These are phyloP conservation scores for Suillus subalutaceus DNA, from an alignment of 768 basidiomycete genomes.

Conservation along the genomic window DNA sequence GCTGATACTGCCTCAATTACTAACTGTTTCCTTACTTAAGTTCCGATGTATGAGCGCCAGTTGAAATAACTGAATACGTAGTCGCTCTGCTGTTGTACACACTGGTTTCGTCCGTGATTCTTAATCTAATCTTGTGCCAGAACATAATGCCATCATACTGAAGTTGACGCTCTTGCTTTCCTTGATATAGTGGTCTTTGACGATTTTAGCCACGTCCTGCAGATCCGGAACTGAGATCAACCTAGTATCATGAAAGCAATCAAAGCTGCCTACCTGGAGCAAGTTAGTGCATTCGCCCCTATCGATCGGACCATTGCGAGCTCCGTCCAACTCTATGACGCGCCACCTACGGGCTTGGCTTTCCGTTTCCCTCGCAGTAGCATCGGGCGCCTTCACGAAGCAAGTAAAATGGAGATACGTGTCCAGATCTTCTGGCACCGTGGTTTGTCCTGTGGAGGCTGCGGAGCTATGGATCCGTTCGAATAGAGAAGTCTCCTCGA, in stretches of 20 bases:
- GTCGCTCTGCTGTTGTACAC: background rate
- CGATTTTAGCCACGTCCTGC: slow-evolving; percentile 50
- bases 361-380: slow-evolving; percentile 23
- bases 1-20: background rate
- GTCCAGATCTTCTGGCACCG: slow-evolving; percentile 61
- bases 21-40: background rate
- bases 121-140: slow-evolving; percentile 20
- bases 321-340: slow-evolving; percentile 85
- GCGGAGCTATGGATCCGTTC: slow-evolving; percentile 74
- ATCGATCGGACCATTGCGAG: slow-evolving; percentile 78
- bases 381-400: slow-evolving; percentile 72
- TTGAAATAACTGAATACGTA: background rate
- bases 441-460: slow-evolving; percentile 70
- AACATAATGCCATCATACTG: slow-evolving; percentile 51
- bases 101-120: slow-evolving; percentile 1
- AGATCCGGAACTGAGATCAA: slow-evolving; percentile 7
- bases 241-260: background rate
- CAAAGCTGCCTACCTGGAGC: slow-evolving; percentile 45
- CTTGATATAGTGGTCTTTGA: slow-evolving; percentile 46
- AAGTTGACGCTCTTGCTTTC: slow-evolving; percentile 44
- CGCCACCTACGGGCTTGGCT: slow-evolving; percentile 38
- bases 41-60: background rate
- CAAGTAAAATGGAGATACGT: slow-evolving; percentile 87
- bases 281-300: slow-evolving; percentile 65
- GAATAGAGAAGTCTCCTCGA: slow-evolving; percentile 79